These are phyloP conservation scores for Pouteria campechiana DNA, from an alignment of 179 eudicot species.

Conservation along the genomic window DNA sequence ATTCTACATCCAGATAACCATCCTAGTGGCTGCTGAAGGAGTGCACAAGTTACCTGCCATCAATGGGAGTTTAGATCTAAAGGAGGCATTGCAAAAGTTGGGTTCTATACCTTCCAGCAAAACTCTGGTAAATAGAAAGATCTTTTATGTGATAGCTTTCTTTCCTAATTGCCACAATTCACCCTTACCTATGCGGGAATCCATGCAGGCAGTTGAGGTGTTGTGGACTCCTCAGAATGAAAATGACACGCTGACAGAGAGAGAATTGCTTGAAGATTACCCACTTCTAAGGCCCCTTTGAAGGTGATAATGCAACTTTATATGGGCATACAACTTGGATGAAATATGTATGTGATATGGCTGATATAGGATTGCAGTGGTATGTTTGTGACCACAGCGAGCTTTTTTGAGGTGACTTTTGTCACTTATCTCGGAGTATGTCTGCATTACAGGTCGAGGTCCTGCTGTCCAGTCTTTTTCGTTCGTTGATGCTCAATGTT, in stretches of 20 bases:
- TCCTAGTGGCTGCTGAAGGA: conserved; percentile 91
- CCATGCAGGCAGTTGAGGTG: conserved; percentile 72
- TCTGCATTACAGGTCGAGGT: no score
- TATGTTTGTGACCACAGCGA: no score
- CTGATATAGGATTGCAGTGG: no score
- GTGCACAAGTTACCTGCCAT: conserved; percentile 65
- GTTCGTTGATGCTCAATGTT: no score
- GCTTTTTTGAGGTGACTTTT: no score
- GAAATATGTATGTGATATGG: no score
- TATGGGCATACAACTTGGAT: no score
- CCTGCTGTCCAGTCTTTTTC: no score
- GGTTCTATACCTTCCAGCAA: conserved; percentile 65
- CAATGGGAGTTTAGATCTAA: conserved; percentile 54
- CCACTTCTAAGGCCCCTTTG: conserved; percentile 56
- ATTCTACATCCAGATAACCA: conserved; percentile 40
- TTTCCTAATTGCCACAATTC: no score
- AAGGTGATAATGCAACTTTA: no score
- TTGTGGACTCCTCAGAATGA: conserved; percentile 90
- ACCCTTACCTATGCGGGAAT: neutral
- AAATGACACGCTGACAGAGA: conserved; percentile 54
- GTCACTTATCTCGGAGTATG: no score
- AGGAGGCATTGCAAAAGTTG: conserved; percentile 73
- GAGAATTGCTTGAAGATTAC: conserved; percentile 72
- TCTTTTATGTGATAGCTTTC: no score
- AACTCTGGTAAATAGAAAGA: conserved; percentile 33